Evolutionary conservation across 2,329 filamentous ascomycete genomes (phyloP).

Genomic region (Corinectria fuckeliana): DNA sequence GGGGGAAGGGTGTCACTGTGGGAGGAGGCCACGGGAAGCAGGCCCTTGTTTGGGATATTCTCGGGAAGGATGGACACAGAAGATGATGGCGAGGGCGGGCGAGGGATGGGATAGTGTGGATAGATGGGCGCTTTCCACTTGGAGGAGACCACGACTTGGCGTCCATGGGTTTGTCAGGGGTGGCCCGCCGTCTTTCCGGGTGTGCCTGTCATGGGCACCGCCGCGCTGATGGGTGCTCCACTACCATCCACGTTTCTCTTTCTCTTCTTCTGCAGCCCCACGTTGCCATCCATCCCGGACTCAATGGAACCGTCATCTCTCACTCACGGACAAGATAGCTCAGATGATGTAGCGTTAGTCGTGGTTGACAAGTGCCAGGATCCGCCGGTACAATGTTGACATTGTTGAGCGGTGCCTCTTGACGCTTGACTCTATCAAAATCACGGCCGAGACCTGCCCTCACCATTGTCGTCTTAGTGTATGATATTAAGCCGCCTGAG

Average conservation of each 20-base stretch:
- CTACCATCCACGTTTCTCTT: neutral
- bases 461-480: neutral
- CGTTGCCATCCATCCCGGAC: neutral
- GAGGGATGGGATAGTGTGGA: no score
- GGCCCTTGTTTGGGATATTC: neutral
- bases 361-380: neutral
- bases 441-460: neutral
- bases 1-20: neutral
- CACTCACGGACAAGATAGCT: no score
- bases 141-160: neutral
- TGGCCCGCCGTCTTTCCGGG: neutral
- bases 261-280: neutral
- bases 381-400: no score
- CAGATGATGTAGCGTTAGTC: neutral
- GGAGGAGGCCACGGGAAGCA: neutral
- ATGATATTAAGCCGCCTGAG: neutral
- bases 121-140: neutral
- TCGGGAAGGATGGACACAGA: neutral
- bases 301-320: neutral
- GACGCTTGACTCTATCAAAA: neutral
- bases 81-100: neutral
- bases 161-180: neutral
- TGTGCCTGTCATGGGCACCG: neutral
- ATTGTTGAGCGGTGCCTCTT: no score
- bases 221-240: neutral